phyloP scores from a whole-genome alignment of 1,139 yeast species.

The Hanseniaspora uvarum region DNA sequence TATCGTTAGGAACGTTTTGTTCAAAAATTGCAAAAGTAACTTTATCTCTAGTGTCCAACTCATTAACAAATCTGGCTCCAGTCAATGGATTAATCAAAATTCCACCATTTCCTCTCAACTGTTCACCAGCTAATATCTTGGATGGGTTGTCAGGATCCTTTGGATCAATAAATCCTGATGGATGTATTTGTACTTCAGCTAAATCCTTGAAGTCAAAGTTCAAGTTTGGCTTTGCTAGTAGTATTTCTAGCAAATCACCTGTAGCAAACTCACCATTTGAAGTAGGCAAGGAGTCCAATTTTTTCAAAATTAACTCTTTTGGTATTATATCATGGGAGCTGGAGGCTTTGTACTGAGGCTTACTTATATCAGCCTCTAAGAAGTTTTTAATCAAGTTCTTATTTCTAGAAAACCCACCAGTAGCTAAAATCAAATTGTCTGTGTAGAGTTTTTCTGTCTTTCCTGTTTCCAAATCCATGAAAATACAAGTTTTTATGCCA shows the following conservation, averaged over 20 bases:
- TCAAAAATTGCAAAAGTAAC: constrained; percentile 44
- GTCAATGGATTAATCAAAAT: constrained; percentile 45
- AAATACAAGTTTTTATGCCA: constrained; percentile 20
- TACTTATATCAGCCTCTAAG: constrained; percentile 11
- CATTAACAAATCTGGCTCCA: constrained; percentile 64
- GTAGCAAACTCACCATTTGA: constrained; percentile 68
- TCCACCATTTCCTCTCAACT: constrained; percentile 70
- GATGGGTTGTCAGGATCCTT: constrained; percentile 44
- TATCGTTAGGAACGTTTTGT: constrained; percentile 29
- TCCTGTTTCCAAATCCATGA: constrained; percentile 35
- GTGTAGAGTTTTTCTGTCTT: constrained; percentile 35
- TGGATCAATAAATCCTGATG: constrained; percentile 68
- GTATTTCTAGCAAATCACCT: constrained; percentile 50
- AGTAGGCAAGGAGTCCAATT: constrained; percentile 52
- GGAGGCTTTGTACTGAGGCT: constrained; percentile 36
- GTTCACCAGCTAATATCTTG: constrained; percentile 69
- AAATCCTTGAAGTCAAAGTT: constrained; percentile 60
- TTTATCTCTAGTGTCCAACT: constrained; percentile 58
- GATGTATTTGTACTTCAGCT: constrained; percentile 73
- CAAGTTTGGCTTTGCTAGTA: constrained; percentile 44
- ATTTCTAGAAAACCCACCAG: constrained; percentile 56
- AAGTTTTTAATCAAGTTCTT: constrained; percentile 46
- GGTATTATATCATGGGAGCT: constrained; percentile 31
- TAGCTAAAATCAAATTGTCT: constrained; percentile 51
- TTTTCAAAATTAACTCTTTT: constrained; percentile 39